A percentile compares a stretch with the other conserved stretches of the same genome.
These are phyloP conservation scores for Carnegiea gigantea DNA, from an alignment of 179 eudicot species.

Conservation along the genomic window DNA sequence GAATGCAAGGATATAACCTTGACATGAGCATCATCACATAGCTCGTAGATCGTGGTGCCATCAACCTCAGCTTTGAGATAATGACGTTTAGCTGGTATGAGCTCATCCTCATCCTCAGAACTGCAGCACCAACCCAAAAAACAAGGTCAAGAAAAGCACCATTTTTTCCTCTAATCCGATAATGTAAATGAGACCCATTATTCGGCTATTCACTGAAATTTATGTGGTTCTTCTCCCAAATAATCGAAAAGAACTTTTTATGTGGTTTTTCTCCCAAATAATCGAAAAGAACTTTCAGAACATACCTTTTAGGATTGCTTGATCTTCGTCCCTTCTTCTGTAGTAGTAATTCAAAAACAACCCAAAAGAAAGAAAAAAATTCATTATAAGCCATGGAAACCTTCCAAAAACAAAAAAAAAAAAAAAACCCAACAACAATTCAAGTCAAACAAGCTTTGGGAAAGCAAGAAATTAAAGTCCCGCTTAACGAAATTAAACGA, in stretches of 20 bases:
- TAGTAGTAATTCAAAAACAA: not conserved
- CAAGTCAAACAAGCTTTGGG: not conserved
- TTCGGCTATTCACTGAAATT: not conserved
- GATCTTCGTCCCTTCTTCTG: not conserved
- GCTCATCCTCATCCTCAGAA: constrained; percentile 26
- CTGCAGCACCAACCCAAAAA: constrained; percentile 10
- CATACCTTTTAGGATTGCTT: constrained; percentile 9
- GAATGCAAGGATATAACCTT: constrained; percentile 20
- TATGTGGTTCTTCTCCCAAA: not conserved
- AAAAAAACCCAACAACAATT: not conserved
- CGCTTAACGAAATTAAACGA: no score
- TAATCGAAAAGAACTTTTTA: not conserved
- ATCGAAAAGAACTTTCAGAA: not conserved
- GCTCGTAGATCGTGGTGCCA: constrained; percentile 23
- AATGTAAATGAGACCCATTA: no score
- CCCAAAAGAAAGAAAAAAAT: not conserved
- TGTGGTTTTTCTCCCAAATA: not conserved
- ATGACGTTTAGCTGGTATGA: constrained; percentile 42
- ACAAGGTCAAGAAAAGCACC: not conserved
- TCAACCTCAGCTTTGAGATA: constrained; percentile 48
- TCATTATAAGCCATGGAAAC: not conserved
- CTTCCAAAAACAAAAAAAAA: not conserved
- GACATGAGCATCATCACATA: constrained; percentile 49
- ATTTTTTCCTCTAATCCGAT: no score
- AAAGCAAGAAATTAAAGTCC: not conserved